These are phyloP conservation scores for Daldinia eschscholtzii DNA, from an alignment of 2,329 filamentous ascomycete species.

Conservation along the genomic window DNA sequence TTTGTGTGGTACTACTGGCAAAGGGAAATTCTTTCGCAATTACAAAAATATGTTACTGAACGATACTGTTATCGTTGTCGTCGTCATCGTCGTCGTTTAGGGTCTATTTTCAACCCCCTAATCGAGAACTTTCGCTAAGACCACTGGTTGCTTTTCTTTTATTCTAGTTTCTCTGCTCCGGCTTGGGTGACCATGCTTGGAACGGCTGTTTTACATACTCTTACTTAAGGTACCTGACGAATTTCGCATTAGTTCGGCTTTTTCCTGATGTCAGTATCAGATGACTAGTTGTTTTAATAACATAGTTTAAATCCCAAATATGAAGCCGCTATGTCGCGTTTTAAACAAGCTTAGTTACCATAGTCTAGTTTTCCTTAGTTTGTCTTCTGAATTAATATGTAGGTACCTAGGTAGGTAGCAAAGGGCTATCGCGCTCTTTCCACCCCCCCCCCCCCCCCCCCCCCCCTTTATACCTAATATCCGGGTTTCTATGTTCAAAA, in stretches of 20 bases:
- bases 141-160: slow-evolving; percentile 3
- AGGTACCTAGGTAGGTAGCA: not conserved
- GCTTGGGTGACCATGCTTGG: slow-evolving; percentile 27
- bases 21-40: slow-evolving; percentile 32
- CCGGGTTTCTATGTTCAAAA: slow-evolving; percentile 45
- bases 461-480: not conserved
- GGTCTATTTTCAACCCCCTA: slow-evolving; percentile 17
- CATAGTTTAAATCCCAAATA: slow-evolving; percentile 18
- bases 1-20: slow-evolving; percentile 29
- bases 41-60: slow-evolving; percentile 27
- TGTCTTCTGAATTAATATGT: slow-evolving; percentile 21
- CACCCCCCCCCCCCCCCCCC: not conserved
- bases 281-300: slow-evolving; percentile 31
- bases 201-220: slow-evolving; percentile 14
- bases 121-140: slow-evolving; percentile 37
- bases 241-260: slow-evolving; percentile 20
- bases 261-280: slow-evolving; percentile 31
- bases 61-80: slow-evolving; percentile 13
- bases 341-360: not conserved
- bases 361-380: not conserved
- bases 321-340: slow-evolving; percentile 13
- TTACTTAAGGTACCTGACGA: slow-evolving; percentile 2
- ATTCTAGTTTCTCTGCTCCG: not conserved
- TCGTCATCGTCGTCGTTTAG: slow-evolving; percentile 11
- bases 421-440: not conserved